Percentiles rank a stretch among this genome's conserved stretches.
These are phyloP conservation scores for Rhododendron williamsianum DNA, from an alignment of 148 eudicot species.

Conservation along the genomic window DNA sequence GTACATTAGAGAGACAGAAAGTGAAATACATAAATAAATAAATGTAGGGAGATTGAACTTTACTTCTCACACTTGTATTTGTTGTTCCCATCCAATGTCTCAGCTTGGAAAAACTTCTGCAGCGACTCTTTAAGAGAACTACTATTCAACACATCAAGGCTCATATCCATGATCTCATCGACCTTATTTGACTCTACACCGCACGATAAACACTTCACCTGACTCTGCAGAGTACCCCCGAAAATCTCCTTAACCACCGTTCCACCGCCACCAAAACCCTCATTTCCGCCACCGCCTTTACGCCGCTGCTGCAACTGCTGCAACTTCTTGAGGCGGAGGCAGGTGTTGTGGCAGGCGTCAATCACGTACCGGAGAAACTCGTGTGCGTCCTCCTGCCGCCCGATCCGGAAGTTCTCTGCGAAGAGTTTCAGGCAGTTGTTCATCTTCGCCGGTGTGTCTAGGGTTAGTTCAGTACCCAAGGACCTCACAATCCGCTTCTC, in stretches of 20 bases:
- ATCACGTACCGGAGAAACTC: conserved; percentile 95
- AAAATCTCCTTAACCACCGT: conserved; percentile 85
- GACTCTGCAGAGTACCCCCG: conserved; percentile 95
- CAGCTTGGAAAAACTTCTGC: conserved; percentile 86
- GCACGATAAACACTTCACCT: conserved; percentile 87
- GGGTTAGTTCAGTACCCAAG: conserved; percentile 44
- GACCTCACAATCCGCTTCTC: conserved; percentile 82
- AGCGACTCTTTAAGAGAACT: conserved; percentile 72
- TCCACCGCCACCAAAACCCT: conserved; percentile 24
- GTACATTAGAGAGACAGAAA: not conserved
- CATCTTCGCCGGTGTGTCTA: conserved; percentile 73
- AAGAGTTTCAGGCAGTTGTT: conserved; percentile 58
- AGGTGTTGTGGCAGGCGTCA: conserved; percentile 86
- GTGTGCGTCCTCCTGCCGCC: conserved; percentile 97
- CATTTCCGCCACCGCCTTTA: conserved; percentile 39
- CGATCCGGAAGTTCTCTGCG: conserved; percentile 66
- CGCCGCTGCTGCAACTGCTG: conserved; percentile 41
- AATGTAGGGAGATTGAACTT: conserved; percentile 1
- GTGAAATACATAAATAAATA: not conserved
- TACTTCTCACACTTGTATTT: conserved; percentile 93
- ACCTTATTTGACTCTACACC: conserved; percentile 88
- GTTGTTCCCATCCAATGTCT: conserved; percentile 86
- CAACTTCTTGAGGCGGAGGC: conserved; percentile 78
- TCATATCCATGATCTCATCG: conserved; percentile 97
- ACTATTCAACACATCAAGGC: conserved; percentile 71